Conservation (phyloP, 1,284 basidiomycete species). For the Mycosarcoma mackinlayi region DNA sequence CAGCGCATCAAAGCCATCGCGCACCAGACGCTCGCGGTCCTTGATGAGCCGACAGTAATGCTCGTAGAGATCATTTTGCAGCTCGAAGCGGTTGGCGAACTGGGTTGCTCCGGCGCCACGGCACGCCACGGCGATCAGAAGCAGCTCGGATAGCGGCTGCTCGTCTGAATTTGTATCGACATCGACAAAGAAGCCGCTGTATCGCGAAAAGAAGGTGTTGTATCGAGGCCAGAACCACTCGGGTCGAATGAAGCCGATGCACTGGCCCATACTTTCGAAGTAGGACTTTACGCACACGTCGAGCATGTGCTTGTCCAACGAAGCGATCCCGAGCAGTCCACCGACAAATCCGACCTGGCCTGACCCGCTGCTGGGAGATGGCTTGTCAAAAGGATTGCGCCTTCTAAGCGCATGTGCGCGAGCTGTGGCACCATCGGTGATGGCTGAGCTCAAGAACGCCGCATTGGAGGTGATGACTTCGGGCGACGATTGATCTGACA, state of each 20-base stretch:
- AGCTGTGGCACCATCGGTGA: not conserved
- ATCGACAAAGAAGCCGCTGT: constrained; percentile 12
- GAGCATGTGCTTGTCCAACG: constrained; percentile 34
- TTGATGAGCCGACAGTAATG: constrained; percentile 36
- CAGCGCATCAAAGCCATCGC: constrained; percentile 31
- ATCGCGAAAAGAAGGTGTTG: constrained; percentile 29
- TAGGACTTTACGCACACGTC: constrained; percentile 31
- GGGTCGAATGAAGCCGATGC: constrained; percentile 37
- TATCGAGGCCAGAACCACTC: constrained; percentile 45
- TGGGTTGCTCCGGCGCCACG: constrained; percentile 20
- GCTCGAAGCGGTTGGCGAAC: constrained; percentile 36
- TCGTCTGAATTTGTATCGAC: not conserved
- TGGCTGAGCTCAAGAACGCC: constrained; percentile 10
- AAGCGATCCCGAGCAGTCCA: constrained; percentile 31
- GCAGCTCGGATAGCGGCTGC: constrained; percentile 33
- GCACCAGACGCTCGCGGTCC: constrained; percentile 27
- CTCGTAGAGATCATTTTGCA: constrained; percentile 24
- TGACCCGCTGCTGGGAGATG: not conserved
- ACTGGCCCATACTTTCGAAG: constrained; percentile 30
- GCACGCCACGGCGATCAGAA: constrained; percentile 33
- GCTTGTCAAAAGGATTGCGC: constrained; percentile 27
- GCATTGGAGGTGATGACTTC: constrained; percentile 12
- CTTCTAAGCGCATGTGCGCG: constrained; percentile 1
- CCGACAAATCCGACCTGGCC: constrained; percentile 36
- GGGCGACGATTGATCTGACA: constrained; percentile 15